Evolutionary conservation across 2,329 filamentous ascomycete species (phyloP).

Genomic region (Aspergillus melleus): DNA sequence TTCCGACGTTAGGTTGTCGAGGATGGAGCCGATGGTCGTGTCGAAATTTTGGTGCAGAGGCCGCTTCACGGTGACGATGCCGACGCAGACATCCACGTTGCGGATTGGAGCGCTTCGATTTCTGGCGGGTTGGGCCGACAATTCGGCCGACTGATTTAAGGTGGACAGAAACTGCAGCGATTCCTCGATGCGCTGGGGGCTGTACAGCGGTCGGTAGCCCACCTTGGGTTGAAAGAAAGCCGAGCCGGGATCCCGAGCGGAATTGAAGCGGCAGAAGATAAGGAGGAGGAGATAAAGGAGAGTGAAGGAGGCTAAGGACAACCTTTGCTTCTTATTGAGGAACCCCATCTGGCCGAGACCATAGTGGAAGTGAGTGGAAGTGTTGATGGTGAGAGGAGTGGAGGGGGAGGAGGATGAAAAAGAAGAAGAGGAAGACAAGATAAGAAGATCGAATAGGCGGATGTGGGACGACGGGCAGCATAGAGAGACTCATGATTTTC

Average conservation of each 20-base stretch:
- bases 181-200: conserved; percentile 20
- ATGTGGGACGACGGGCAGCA: not conserved
- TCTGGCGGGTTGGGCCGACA: not conserved
- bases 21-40: conserved; percentile 44
- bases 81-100: conserved; percentile 38
- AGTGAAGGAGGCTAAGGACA: conserved; percentile 19
- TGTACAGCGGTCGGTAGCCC: conserved; percentile 26
- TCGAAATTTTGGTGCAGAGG: conserved; percentile 42
- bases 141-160: conserved; percentile 14
- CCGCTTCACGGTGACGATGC: conserved; percentile 46
- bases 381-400: not conserved
- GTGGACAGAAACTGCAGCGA: conserved; percentile 17
- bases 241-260: conserved; percentile 24
- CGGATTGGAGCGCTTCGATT: conserved; percentile 7
- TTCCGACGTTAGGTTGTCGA: conserved; percentile 41
- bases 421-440: not conserved
- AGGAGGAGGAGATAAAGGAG: conserved; percentile 22
- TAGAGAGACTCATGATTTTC: too few species aligned
- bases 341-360: conserved; percentile 11
- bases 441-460: not conserved
- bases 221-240: conserved; percentile 23
- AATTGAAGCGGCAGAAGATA: conserved; percentile 19
- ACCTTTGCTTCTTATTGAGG: conserved; percentile 21
- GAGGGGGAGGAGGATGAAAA: not conserved
- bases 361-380: conserved; percentile 9